Evolutionary conservation across 495 filamentous ascomycete species (phyloP).

Genomic region (Margaritispora aquatica): DNA sequence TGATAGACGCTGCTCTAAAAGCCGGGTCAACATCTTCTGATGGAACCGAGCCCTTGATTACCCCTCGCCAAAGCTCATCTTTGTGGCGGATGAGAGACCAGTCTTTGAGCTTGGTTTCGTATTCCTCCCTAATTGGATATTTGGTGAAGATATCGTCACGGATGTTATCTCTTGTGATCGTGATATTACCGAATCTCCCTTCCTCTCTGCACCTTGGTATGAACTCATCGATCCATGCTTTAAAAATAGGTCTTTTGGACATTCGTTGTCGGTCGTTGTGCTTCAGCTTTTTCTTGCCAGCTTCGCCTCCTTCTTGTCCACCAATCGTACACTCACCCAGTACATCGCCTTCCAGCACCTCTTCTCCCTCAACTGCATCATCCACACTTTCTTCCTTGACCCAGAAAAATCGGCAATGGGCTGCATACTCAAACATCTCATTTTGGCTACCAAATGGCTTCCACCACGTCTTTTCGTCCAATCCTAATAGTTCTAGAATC

Average conservation of each 20-base stretch:
- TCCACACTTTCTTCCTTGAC: constrained; percentile 20
- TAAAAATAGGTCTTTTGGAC: constrained; percentile 39
- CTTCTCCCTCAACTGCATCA: constrained; percentile 5
- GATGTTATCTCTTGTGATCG: constrained; percentile 17
- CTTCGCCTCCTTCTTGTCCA: constrained; percentile 27
- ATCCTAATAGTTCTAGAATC: constrained; percentile 52
- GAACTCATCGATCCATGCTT: constrained; percentile 47
- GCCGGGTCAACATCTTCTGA: constrained; percentile 19
- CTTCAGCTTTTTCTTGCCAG: constrained; percentile 35
- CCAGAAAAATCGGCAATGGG: constrained; percentile 47
- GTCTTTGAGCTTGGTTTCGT: constrained; percentile 19
- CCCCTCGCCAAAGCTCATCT: constrained; percentile 16
- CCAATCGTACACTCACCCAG: not conserved
- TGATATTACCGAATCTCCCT: not conserved
- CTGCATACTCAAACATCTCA: constrained; percentile 50
- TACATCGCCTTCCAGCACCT: constrained; percentile 13
- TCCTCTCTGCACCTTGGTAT: constrained; percentile 29
- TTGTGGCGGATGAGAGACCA: constrained; percentile 16
- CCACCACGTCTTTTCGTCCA: constrained; percentile 37
- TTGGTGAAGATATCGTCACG: constrained; percentile 15
- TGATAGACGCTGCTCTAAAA: constrained; percentile 17
- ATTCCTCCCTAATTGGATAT: constrained; percentile 25
- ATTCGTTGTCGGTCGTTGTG: constrained; percentile 44
- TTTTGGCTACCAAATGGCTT: constrained; percentile 41
- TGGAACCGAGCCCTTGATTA: constrained; percentile 25